These are phyloP conservation scores for Cladophialophora exuberans DNA, from an alignment of 2,329 filamentous ascomycete genomes.

Conservation along the genomic window DNA sequence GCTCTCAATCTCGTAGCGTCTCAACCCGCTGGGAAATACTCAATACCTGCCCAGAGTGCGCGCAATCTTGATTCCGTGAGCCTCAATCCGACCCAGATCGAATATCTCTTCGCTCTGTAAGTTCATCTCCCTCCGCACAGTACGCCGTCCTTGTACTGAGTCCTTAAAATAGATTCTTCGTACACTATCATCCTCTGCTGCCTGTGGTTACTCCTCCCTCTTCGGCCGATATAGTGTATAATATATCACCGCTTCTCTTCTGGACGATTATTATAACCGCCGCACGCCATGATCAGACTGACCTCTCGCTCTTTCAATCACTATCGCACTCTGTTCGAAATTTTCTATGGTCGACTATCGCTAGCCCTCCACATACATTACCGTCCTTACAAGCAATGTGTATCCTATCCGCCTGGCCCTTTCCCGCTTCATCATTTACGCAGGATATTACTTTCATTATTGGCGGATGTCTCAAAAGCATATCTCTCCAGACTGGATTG, in stretches of 20 bases:
- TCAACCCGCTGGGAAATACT: too few relatives aligned
- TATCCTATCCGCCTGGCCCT: constrained; percentile 31
- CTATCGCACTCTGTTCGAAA: background rate
- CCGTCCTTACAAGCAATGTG: constrained; percentile 19
- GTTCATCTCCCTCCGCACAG: background rate
- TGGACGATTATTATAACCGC: constrained; percentile 11
- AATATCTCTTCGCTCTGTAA: background rate
- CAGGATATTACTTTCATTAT: constrained; percentile 26
- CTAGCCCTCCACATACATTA: constrained; percentile 5
- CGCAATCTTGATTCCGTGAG: background rate
- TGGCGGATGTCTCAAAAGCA: constrained; percentile 22
- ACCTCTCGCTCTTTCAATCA: background rate
- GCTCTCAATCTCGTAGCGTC: background rate
- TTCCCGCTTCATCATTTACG: constrained; percentile 30
- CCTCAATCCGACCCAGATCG: background rate
- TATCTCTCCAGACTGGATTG: constrained; percentile 27
- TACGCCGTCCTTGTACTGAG: background rate
- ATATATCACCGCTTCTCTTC: constrained; percentile 1
- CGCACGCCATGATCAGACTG: constrained; percentile 3
- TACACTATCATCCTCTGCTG: background rate
- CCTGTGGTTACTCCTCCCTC: background rate
- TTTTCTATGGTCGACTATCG: constrained; percentile 12
- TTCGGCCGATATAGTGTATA: background rate
- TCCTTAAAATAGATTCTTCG: background rate
- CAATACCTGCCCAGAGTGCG: background rate